Evolutionary conservation across 2,329 filamentous ascomycete genomes (phyloP).

Genomic region (Sporothrix euskadiensis): DNA sequence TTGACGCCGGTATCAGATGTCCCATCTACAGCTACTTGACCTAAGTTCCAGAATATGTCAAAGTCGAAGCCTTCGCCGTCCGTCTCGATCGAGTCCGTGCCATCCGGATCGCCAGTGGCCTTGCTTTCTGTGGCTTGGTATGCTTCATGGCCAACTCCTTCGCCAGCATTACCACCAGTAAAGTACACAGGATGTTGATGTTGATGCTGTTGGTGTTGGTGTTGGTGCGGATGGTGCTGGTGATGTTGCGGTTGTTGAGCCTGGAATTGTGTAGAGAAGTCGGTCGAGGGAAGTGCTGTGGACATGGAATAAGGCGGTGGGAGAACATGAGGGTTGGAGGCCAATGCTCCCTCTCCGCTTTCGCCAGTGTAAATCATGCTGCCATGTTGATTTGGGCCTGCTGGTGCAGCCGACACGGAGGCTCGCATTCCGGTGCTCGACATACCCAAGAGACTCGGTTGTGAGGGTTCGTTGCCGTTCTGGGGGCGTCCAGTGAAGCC

Average conservation of each 20-base stretch:
- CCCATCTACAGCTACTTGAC: not conserved
- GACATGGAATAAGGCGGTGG: not conserved
- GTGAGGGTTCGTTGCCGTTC: not conserved
- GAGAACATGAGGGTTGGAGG: not conserved
- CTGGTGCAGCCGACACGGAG: not conserved
- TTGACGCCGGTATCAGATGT: not conserved
- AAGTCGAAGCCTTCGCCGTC: constrained; percentile 20
- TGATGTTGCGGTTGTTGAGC: not conserved
- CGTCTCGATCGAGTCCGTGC: constrained; percentile 22
- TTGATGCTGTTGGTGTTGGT: not conserved
- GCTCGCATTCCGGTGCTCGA: not conserved
- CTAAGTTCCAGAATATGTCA: constrained; percentile 7
- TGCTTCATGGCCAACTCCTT: not conserved
- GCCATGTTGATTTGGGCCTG: not conserved
- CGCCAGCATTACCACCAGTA: not conserved
- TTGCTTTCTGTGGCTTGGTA: not conserved
- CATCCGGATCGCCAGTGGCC: not conserved
- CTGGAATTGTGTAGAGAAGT: not conserved
- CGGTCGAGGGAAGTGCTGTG: not conserved
- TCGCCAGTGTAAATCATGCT: not conserved
- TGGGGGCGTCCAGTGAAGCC: not conserved
- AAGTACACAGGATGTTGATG: not conserved
- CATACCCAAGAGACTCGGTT: not conserved
- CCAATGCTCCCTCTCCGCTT: not conserved
- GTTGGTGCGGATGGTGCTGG: not conserved